phyloP scores from a whole-genome alignment of 108 stramenopile genomes.

The Fragilariopsis cylindrus region DNA sequence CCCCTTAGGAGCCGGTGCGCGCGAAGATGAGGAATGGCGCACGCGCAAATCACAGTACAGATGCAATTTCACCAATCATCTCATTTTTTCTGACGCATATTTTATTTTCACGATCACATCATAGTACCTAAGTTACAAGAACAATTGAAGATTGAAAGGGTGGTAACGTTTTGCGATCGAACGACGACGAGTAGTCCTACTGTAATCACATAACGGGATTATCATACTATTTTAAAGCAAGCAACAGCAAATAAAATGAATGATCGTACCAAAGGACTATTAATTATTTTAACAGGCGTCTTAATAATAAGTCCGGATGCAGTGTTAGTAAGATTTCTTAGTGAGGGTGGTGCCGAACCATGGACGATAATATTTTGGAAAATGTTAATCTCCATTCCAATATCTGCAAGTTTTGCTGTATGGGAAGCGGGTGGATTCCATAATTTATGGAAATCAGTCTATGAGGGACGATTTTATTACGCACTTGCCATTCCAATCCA shows the following conservation, averaged over 20 bases:
- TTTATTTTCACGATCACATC: no score
- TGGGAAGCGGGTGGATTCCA: not conserved
- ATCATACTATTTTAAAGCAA: no score
- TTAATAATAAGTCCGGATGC: not conserved
- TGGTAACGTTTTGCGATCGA: no score
- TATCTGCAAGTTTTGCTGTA: not conserved
- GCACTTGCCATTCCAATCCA: not conserved
- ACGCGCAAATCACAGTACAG: no score
- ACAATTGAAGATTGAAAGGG: no score
- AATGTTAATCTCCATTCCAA: not conserved
- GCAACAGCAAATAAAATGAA: not conserved
- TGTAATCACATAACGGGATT: no score
- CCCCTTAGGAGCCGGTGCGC: no score
- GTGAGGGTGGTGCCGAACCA: not conserved
- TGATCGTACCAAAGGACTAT: conserved; percentile 3
- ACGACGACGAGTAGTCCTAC: no score
- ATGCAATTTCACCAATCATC: no score
- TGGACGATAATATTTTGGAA: conserved; percentile 5
- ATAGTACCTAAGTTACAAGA: no score
- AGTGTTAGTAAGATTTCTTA: not conserved
- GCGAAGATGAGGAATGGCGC: no score
- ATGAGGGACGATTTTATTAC: not conserved
- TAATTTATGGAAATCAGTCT: not conserved
- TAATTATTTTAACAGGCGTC: not conserved
- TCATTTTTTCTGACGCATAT: no score